Base-by-base conservation (phyloP, 2,329 filamentous ascomycete species). In the Paracorniculantispora psalliotae region DNA sequence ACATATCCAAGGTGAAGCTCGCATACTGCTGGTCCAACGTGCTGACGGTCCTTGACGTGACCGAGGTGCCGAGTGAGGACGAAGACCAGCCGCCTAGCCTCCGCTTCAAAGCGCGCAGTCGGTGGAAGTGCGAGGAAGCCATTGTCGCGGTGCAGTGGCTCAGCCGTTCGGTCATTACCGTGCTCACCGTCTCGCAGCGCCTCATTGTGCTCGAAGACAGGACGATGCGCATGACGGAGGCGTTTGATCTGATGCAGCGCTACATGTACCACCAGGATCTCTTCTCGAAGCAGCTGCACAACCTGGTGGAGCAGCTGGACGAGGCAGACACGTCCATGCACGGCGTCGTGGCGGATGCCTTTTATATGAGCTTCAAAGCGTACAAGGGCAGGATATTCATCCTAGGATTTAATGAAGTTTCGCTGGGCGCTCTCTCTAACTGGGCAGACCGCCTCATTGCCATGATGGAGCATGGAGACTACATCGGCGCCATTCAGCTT, bases 1-100 rank as follows among this genome's bases (percentile, higher is more conserved):
- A 86, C 8, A 80, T 87, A 10, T 92, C 90, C 19, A 88, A 87
- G 68, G 89, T 88, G 39, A 97, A 99, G 72, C 81, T 99, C 19
- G 93, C 91, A 0, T 99, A 99, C 75, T 97, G 92, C 73, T 99
- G 94, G 94, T 97, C 94, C 2, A 97, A 97, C 67, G 86, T 97
- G n/a, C 77, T 99, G 64, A 97, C 92, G 0, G 87, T 99, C 5
- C 77, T 99, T 25, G 94, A 99, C 63, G 85, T 97, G 12, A 87
- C 93, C 54, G 89, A 94, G 65, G 78, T 87, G 13, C 81, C 81
- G 21, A 74, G 81, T 0, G 82, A 85, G 15, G 86, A 91, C 64
- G 86, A 85, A 62, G 89, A 93, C 64, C 92, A 91, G 67, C 90
- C 90, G 3, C 84, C 91, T 1, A 86, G 81, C 49, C 82, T 97